A percentile compares a stretch with the other conserved stretches of the same genome.
These are phyloP conservation scores for Rhizopogon roseolus DNA, from an alignment of 768 basidiomycete genomes.

Conservation along the genomic window DNA sequence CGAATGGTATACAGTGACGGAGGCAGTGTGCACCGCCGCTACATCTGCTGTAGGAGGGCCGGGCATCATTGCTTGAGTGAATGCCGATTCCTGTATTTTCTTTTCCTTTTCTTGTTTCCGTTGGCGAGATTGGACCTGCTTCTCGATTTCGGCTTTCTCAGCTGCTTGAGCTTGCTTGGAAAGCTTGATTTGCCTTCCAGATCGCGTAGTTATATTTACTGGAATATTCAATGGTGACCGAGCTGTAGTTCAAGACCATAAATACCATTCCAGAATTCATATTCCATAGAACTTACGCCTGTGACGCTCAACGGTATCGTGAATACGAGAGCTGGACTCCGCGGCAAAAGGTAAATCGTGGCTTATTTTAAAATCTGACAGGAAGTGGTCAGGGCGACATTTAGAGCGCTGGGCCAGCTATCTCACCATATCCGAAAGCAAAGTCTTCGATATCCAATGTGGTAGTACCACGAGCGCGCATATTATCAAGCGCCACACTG, in stretches of 20 bases:
- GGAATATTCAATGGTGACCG: conserved; percentile 3
- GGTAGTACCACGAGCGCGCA: conserved; percentile 14
- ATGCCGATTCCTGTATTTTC: background rate
- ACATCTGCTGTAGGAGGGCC: background rate
- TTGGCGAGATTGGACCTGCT: background rate
- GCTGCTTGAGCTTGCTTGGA: conserved; percentile 14
- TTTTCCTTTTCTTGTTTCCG: conserved; percentile 1
- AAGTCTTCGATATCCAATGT: conserved; percentile 20
- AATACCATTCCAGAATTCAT: background rate
- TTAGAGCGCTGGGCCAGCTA: background rate
- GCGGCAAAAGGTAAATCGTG: conserved; percentile 25
- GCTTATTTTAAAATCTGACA: conserved; percentile 24
- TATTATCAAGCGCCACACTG: conserved; percentile 18
- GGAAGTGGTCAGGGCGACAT: background rate
- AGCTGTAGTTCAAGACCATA: conserved; percentile 8
- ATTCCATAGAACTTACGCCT: conserved; percentile 12
- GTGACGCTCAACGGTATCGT: conserved; percentile 7
- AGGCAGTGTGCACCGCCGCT: background rate
- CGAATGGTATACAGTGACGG: conserved; percentile 4
- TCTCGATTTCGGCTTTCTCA: background rate
- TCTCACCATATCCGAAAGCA: conserved; percentile 24
- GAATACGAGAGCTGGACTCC: conserved; percentile 18
- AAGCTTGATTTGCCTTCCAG: conserved; percentile 19
- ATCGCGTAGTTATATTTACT: conserved; percentile 10
- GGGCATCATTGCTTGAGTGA: background rate